Conservation (phyloP, 1,284 basidiomycete species). For the Pseudozyma tsukubaensis region DNA sequence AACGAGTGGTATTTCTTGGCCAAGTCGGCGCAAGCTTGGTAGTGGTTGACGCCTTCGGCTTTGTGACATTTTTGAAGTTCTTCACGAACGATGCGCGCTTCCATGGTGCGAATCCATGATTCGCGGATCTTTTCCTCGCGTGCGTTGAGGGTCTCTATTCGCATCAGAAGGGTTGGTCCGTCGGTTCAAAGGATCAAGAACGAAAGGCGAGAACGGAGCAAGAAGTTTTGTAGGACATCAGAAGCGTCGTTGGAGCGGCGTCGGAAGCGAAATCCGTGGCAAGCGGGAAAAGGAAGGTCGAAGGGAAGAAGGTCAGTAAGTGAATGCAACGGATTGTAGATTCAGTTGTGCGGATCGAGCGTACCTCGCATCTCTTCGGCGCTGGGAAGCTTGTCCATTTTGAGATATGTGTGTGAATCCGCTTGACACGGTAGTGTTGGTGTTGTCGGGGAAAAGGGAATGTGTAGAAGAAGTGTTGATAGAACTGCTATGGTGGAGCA, state of each 20-base stretch:
- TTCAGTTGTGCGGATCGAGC: slow-evolving; percentile 3
- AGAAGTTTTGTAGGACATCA: neutral
- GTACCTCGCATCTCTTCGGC: slow-evolving; percentile 54
- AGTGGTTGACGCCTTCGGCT: slow-evolving; percentile 80
- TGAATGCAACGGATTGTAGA: neutral
- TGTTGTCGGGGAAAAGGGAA: neutral
- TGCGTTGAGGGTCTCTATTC: slow-evolving; percentile 65
- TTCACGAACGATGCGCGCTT: slow-evolving; percentile 86
- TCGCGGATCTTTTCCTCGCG: slow-evolving; percentile 86
- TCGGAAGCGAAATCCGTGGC: neutral
- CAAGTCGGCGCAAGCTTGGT: slow-evolving; percentile 82
- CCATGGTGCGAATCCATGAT: slow-evolving; percentile 94
- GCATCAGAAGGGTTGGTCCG: neutral
- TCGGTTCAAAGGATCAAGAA: neutral
- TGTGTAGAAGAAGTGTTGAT: neutral
- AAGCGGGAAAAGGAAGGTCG: neutral
- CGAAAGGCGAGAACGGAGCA: neutral
- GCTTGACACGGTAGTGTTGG: neutral
- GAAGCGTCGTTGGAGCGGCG: neutral
- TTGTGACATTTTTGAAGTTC: slow-evolving; percentile 92
- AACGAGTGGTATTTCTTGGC: slow-evolving; percentile 85
- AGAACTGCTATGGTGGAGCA: neutral
- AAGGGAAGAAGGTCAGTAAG: slow-evolving; percentile 1
- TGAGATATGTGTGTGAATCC: slow-evolving; percentile 3
- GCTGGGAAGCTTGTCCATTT: slow-evolving; percentile 52